A percentile compares a stretch with the other conserved stretches of the same genome.
Evolutionary conservation across 148 eudicot species (phyloP).

Genomic region (Persicaria maculosa): DNA sequence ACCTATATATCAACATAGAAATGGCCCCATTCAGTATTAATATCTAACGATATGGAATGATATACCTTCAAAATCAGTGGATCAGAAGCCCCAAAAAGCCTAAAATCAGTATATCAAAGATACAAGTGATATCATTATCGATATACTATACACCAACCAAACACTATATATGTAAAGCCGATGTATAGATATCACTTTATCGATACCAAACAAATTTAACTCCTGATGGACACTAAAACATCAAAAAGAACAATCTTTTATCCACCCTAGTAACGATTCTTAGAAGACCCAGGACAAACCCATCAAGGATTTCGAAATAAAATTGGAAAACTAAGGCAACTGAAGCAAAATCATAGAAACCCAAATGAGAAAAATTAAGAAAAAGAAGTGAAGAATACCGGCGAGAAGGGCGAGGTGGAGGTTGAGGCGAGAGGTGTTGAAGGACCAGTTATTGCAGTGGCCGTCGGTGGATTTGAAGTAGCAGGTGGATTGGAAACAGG

Average conservation of each 20-base stretch:
- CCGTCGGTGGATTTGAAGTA: constrained; percentile 98
- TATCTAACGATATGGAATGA: no score
- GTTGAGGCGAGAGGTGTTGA: constrained; percentile 84
- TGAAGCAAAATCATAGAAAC: neutral
- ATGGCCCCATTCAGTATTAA: no score
- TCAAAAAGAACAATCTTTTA: neutral
- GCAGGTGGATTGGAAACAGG: constrained; percentile 46
- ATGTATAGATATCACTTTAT: no score
- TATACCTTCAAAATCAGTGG: no score
- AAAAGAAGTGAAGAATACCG: constrained; percentile 28
- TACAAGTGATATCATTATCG: no score
- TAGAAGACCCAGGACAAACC: neutral
- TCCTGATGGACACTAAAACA: no score
- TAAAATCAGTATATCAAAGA: no score
- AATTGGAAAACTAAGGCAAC: neutral
- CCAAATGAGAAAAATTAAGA: neutral
- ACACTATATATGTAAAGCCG: no score
- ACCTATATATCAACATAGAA: no score
- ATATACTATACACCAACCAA: no score
- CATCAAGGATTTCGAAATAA: neutral
- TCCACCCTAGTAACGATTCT: neutral
- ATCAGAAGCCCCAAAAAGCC: no score
- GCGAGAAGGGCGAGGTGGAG: constrained; percentile 85
- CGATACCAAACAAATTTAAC: no score
- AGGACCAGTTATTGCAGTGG: constrained; percentile 75